Conservation (phyloP, 2,329 filamentous ascomycete genomes). For the Macrophomina tecta region DNA sequence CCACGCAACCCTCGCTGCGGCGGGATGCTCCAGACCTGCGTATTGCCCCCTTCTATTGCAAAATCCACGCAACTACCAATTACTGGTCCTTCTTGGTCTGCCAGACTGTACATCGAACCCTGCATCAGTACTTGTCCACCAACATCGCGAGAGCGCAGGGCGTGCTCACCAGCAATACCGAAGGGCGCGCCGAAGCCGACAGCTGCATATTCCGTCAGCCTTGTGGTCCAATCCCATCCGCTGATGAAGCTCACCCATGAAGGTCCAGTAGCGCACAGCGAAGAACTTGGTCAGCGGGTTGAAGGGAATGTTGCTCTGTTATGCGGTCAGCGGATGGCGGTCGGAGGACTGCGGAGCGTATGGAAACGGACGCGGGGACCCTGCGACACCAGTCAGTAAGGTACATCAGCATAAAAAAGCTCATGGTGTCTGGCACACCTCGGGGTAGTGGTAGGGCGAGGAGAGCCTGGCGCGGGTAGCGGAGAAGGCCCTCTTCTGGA, state of each 20-base stretch:
- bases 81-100: constrained; percentile 68
- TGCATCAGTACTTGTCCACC: not conserved
- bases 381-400: constrained; percentile 11
- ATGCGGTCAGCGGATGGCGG: constrained; percentile 50
- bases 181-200: constrained; percentile 38
- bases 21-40: constrained; percentile 16
- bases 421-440: constrained; percentile 56
- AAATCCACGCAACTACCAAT: not conserved
- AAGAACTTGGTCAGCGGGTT: constrained; percentile 92
- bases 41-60: not conserved
- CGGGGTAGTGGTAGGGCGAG: constrained; percentile 97
- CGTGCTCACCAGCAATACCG: constrained; percentile 65
- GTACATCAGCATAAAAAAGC: not conserved
- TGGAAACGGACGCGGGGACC: constrained; percentile 25
- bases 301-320: constrained; percentile 94
- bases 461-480: constrained; percentile 83
- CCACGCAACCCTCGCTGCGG: not conserved
- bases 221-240: constrained; percentile 26
- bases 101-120: constrained; percentile 60
- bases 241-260: constrained; percentile 64
- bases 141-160: not conserved
- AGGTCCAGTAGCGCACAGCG: constrained; percentile 79
- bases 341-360: not conserved
- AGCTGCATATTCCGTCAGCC: constrained; percentile 24
- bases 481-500: constrained; percentile 93